Evolutionary conservation across 2,329 filamentous ascomycete genomes (phyloP).

Genomic region (Neophaeococcomyces aloes): DNA sequence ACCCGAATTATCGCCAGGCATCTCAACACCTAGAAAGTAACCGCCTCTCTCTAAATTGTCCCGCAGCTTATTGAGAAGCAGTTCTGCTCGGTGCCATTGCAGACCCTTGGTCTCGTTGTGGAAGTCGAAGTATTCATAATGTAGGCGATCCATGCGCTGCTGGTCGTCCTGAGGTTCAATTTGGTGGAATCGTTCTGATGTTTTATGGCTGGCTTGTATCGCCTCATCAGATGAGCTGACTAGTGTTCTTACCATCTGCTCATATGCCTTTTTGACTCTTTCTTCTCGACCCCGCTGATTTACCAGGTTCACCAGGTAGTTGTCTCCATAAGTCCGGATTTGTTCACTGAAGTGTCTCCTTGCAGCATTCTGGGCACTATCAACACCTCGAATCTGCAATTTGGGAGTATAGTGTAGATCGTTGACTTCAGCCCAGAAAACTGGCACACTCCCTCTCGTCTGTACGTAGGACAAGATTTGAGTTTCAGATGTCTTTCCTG

Average conservation of each 20-base stretch:
- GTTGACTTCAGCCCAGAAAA: conserved; percentile 95
- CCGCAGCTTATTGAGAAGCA: conserved; percentile 71
- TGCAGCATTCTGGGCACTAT: conserved; percentile 67
- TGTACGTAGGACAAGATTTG: conserved; percentile 93
- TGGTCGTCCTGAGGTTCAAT: conserved; percentile 52
- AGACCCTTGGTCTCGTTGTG: conserved; percentile 95
- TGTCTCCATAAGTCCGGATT: conserved; percentile 86
- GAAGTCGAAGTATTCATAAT: conserved; percentile 98
- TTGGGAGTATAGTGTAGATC: conserved; percentile 83
- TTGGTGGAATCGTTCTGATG: conserved; percentile 69
- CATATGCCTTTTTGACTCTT: conserved; percentile 83
- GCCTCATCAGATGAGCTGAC: conserved; percentile 58
- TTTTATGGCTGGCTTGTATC: conserved; percentile 53
- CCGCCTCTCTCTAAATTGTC: conserved; percentile 66
- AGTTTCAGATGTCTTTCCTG: conserved; percentile 57
- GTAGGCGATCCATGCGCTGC: conserved; percentile 67
- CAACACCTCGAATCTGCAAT: conserved; percentile 74
- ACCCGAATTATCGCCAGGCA: conserved; percentile 59
- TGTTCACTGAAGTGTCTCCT: conserved; percentile 87
- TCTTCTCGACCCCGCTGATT: conserved; percentile 91
- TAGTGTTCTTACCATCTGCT: conserved; percentile 72
- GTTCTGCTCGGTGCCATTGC: conserved; percentile 80
- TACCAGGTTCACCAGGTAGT: conserved; percentile 93
- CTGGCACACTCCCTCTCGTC: conserved; percentile 88
- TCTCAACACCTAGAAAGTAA: conserved; percentile 88